Percentiles rank a stretch among this genome's conserved stretches.
Evolutionary conservation across 2,329 filamentous ascomycete genomes (phyloP).

Genomic region (Colletotrichum caudatum): DNA sequence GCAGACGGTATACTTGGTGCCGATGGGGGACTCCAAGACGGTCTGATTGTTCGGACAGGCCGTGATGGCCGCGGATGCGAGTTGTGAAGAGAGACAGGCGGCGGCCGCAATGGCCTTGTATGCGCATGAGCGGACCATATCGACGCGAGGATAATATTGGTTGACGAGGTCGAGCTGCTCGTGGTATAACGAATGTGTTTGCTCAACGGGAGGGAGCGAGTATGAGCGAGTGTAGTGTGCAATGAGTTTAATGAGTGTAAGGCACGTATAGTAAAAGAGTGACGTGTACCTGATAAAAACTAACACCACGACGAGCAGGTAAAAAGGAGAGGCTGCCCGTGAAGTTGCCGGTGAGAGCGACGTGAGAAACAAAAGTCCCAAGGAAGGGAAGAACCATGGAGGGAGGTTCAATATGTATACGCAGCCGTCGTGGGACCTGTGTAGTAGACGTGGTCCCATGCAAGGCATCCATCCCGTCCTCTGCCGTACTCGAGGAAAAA

Average conservation of each 20-base stretch:
- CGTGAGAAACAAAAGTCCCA: not conserved
- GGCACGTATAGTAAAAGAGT: slow-evolving; percentile 22
- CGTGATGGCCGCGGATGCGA: slow-evolving; percentile 37
- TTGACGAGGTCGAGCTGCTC: not conserved
- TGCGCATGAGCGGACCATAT: slow-evolving; percentile 28
- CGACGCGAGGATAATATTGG: not conserved
- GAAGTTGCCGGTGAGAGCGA: not conserved
- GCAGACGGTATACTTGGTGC: slow-evolving; percentile 40
- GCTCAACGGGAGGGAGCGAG: slow-evolving; percentile 5
- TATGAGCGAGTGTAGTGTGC: slow-evolving; percentile 11
- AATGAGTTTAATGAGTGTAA: not conserved
- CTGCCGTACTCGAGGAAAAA: slow-evolving; percentile 12
- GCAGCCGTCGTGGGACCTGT: not conserved
- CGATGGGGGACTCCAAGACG: slow-evolving; percentile 32
- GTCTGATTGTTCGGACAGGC: slow-evolving; percentile 34
- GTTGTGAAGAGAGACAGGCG: slow-evolving; percentile 32
- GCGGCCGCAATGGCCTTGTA: slow-evolving; percentile 34
- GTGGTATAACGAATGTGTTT: slow-evolving; percentile 9
- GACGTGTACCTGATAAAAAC: slow-evolving; percentile 15
- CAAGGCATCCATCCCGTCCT: slow-evolving; percentile 16
- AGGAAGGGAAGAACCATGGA: not conserved
- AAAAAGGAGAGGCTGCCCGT: slow-evolving; percentile 16
- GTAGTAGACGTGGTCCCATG: not conserved
- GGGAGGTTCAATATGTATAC: slow-evolving; percentile 7
- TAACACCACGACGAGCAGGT: slow-evolving; percentile 8